Percentiles rank a stretch among this genome's conserved stretches.
These are phyloP conservation scores for Solanum okadae DNA, from an alignment of 257 asterid genomes.

Conservation along the genomic window DNA sequence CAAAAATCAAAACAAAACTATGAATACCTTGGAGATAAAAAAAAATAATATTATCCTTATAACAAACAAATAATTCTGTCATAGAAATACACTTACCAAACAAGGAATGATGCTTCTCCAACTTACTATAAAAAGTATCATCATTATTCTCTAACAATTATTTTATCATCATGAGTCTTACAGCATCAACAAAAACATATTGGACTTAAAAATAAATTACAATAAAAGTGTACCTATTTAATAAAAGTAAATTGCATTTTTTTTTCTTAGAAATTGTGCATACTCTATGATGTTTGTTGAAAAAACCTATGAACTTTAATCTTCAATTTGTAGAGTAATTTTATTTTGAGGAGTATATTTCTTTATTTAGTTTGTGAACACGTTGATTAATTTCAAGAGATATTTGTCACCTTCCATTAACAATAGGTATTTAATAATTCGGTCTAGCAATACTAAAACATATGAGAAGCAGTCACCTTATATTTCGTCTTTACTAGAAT, in stretches of 20 bases:
- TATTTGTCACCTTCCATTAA: fast-evolving
- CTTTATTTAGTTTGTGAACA: no score
- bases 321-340: no score
- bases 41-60: background rate
- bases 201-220: background rate
- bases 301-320: no score
- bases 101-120: background rate
- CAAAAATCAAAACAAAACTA: background rate
- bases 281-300: background rate
- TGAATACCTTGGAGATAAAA: background rate
- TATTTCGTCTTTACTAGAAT: no score
- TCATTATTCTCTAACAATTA: background rate
- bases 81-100: background rate
- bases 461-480: background rate
- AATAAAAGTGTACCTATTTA: no score
- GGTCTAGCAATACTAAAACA: no score
- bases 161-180: background rate
- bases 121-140: background rate
- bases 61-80: background rate
- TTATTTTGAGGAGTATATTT: no score
- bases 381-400: no score
- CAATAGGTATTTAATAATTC: no score
- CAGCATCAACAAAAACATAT: background rate
- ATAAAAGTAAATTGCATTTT: no score
- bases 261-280: background rate